Evolutionary conservation across 257 asterid species (phyloP).

Genomic region (Penstemon barbatus): DNA sequence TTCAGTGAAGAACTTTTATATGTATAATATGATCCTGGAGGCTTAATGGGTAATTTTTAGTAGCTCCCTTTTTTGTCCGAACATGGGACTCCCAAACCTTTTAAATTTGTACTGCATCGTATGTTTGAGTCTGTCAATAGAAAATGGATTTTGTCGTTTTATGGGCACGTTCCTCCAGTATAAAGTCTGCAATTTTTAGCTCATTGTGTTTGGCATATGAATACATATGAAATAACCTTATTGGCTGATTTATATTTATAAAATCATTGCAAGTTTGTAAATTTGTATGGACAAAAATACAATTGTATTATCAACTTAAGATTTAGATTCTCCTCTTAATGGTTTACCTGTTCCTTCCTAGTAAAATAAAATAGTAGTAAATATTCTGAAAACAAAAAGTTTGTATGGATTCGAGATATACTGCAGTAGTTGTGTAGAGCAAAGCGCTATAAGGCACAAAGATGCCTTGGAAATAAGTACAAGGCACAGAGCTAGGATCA

Average conservation of each 20-base stretch:
- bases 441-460: too few species aligned
- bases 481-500: too few species aligned
- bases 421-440: background rate
- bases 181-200: background rate
- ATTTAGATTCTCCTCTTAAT: constrained; percentile 5
- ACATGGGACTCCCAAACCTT: background rate
- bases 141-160: background rate
- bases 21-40: background rate
- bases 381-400: background rate
- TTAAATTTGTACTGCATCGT: background rate
- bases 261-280: background rate
- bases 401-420: background rate
- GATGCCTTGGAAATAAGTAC: too few species aligned
- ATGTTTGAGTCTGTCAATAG: background rate
- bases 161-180: background rate
- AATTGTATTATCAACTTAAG: constrained; percentile 7
- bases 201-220: background rate
- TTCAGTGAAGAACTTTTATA: background rate
- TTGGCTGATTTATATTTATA: background rate
- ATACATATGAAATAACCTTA: too few species aligned
- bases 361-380: background rate
- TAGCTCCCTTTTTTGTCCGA: constrained; percentile 7
- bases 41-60: background rate
- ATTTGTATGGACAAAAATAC: background rate
- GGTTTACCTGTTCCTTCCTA: background rate